Evolutionary conservation across 805 yeast species (phyloP), one percentile per base, ranked within the genome.

Genomic region (Lachancea cidri): DNA sequence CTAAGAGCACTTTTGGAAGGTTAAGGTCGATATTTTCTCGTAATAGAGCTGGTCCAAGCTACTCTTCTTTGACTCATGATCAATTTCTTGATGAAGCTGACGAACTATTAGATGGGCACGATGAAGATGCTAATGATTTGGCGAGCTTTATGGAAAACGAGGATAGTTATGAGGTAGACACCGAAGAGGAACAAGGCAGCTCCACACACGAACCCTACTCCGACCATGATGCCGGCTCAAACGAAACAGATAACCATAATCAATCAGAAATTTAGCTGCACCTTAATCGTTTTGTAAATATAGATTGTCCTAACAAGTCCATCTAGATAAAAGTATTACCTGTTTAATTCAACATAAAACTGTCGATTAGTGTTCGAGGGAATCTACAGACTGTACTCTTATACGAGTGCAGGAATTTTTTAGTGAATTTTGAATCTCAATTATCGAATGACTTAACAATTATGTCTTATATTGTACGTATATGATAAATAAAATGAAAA

Each of bases 81-180:
- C 63, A 59, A 41, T 59, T 56, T 38, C 45, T 61, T 47, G 65
- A 63, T 45, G 69, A 63, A 27, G 65, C 65, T 3, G 66, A 62
- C 42, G 66, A 61, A 38, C 39, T 63, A 24, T 38, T 62, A 22
- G 55, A 55, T 13, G 68, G 67, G 5, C 65, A 62, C 38, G 76
- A 72, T 39, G 76, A 70, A 35, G 78, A 73, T 54, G 78, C 78
- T 0, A 62, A 70, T 35, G 76, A 72, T 40, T 60, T 73, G 27
- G 68, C 70, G 35, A 64, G 68, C 31, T 67, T 73, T 38, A 49
- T 70, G 13, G 68, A 66, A 38, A 53, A 55, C 20, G 64, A 58
- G 16, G 53, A 50, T 13, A 55, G 55, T 34, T 64, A 60, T 44
- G 71, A 66, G 32, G 60, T 65, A 33, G 68, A 62, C 6, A 65